Base-by-base conservation (phyloP, 495 filamentous ascomycete species). In the Penicillium tannophilum region DNA sequence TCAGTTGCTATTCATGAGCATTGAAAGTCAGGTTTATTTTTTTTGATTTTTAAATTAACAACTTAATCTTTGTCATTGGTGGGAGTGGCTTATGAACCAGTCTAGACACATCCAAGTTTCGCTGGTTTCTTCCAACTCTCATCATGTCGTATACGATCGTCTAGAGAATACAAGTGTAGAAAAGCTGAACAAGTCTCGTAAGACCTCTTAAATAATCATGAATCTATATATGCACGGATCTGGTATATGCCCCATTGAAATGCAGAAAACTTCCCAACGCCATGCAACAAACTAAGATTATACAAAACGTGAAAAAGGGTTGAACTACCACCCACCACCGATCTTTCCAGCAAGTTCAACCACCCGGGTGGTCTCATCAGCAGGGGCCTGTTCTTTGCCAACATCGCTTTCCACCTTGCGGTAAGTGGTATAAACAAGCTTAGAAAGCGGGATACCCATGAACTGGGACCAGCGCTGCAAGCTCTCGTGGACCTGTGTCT, bases 351-450 rank as follows among this genome's bases (percentile, higher is more conserved):
- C 95, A 65, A 98, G 78, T 66, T 95, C 92, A 47, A 91, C 87
- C 17, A 94, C 92, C 54, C 88, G 84, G 57, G 92, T 86, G n/a
- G 90, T 90, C 69, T 89, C 88, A 41, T 70, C 69, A 10, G 64
- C 60, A 14, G 71, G 63, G 63, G 66, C 64, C 63, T 86, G 79
- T 45, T 84, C 79, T 72, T 94, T 95, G 43, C 93, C 93, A 11
- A 98, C 90, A 73, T 97, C 92, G 72, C 96, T 97, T 63, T 96
- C 88, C 3, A 98, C 93, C 73, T 89, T 86, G 48, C 94, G 85
- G 72, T 92, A 98, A 35, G 84, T 92, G 41, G 94, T 98, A 66
- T 86, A 90, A 20, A 86, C 84, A 64, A 98, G 72, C 61, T 84
- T 91, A 19, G 88, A 86, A 60, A 90, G 73, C 14, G 81, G 79